Percentiles rank a stretch among this genome's conserved stretches.
These are phyloP conservation scores for Pezizomycotina sp. DNA, from an alignment of 2,329 filamentous ascomycete genomes.

Conservation along the genomic window DNA sequence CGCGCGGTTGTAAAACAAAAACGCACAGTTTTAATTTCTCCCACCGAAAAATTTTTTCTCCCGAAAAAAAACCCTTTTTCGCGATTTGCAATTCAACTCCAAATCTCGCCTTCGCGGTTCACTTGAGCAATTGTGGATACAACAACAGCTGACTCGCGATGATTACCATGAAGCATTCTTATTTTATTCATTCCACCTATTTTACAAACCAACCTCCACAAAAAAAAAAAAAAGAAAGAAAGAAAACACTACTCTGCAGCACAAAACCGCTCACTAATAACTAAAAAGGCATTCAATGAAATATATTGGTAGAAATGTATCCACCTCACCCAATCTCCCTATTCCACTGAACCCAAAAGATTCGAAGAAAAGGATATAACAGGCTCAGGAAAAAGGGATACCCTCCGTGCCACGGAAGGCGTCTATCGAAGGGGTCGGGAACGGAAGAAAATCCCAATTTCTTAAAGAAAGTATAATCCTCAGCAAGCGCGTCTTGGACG, in stretches of 20 bases:
- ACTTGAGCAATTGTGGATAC: too few species aligned
- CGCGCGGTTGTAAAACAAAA: too few species aligned
- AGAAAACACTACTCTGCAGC: not conserved
- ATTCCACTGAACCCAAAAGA: not conserved
- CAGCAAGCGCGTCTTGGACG: conserved; percentile 24
- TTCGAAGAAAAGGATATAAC: conserved; percentile 10
- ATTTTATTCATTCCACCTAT: too few species aligned
- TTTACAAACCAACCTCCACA: too few species aligned
- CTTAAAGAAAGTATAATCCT: conserved; percentile 21
- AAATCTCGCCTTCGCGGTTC: too few species aligned
- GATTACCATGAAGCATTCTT: too few species aligned
- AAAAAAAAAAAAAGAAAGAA: not conserved
- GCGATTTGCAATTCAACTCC: too few species aligned
- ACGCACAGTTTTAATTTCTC: too few species aligned
- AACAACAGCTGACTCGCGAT: too few species aligned
- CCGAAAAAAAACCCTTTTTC: too few species aligned
- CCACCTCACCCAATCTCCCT: conserved; percentile 12
- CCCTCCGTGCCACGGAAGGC: conserved; percentile 17
- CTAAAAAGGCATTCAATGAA: too few species aligned
- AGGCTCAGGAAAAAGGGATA: conserved; percentile 13
- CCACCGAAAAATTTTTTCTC: too few species aligned
- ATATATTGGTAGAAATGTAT: conserved; percentile 10
- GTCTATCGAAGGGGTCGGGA: conserved; percentile 25
- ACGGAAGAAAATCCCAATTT: conserved; percentile 24
- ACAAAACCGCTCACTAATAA: not conserved